Percentiles rank a stretch among this genome's conserved stretches.
phyloP scores from a whole-genome alignment of 768 basidiomycete species.

The Hydnomerulius pinastri region DNA sequence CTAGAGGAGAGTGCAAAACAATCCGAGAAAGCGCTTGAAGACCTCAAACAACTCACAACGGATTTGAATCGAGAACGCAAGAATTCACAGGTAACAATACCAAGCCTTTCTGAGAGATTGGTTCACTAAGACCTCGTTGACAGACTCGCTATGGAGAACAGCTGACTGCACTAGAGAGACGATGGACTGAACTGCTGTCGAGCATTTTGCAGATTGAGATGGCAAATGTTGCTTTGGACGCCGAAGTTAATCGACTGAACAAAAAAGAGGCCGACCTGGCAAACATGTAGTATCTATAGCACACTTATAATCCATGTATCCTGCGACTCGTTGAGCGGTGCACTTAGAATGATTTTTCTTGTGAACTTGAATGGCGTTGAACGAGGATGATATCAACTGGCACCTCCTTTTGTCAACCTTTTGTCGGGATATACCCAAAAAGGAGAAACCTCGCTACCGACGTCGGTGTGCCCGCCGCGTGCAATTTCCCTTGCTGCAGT shows the following conservation, averaged over 20 bases:
- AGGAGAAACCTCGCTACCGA: slow-evolving; percentile 16
- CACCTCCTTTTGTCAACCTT: too few species aligned
- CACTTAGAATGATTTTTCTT: neutral
- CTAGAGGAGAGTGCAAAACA: slow-evolving; percentile 76
- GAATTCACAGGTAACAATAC: slow-evolving; percentile 66
- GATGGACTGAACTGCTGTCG: slow-evolving; percentile 93
- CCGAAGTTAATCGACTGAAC: slow-evolving; percentile 66
- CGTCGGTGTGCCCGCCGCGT: slow-evolving; percentile 12
- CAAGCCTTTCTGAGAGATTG: neutral
- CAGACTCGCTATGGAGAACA: slow-evolving; percentile 81
- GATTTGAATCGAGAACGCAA: slow-evolving; percentile 89
- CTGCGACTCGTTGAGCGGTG: neutral
- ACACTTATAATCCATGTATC: neutral
- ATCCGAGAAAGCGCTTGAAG: slow-evolving; percentile 72
- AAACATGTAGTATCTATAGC: slow-evolving; percentile 22
- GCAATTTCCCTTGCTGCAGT: slow-evolving; percentile 16
- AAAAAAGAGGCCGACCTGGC: slow-evolving; percentile 63
- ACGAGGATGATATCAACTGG: too few species aligned
- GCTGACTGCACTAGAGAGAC: slow-evolving; percentile 76
- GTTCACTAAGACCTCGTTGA: slow-evolving; percentile 1
- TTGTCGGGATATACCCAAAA: slow-evolving; percentile 20
- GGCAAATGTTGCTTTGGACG: slow-evolving; percentile 88
- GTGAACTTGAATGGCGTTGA: too few species aligned
- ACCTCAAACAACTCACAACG: slow-evolving; percentile 74
- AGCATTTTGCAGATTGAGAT: slow-evolving; percentile 92